Evolutionary conservation across 305 asterid species (phyloP), one percentile per base, ranked within the genome.

Genomic region (Ilex paraguariensis): DNA sequence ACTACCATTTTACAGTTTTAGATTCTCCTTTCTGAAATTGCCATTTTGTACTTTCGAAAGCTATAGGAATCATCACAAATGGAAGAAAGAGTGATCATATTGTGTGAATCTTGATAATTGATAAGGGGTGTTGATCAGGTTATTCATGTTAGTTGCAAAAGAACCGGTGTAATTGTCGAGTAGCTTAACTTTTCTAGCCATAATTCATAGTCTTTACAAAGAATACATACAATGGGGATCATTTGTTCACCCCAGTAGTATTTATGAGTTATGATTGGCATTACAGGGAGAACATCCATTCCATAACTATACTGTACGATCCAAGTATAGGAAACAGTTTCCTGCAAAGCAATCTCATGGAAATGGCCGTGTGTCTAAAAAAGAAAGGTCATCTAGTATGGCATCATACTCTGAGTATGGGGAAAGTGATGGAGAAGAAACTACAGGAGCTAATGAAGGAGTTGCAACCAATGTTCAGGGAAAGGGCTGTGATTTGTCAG

Each of bases 281-380:
- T 73, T 82, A 61, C 78, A 92, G 98, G 98, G 97, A 61, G 87
- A 85, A 40, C 94, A 90, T 75, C 98, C 98, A 52, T 92, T 92
- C 71, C 97, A 92, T 84, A 92, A 92, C 65, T 92, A 85, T 57
- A 92, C 98, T 14, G 64, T 90, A 64, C 81, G 96, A 70, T 66
- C 97, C 17, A 87, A 81, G 70, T 92, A 92, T 71, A 84, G 98
- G 78, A 90, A 73, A 65, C 70, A 51, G 3, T 48, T 53, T 42
- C 78, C 65, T 55, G 50, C 59, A 32, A 73, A 70, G 79, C 77
- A 61, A 66, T 65, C 61, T 52, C 59, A 71, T 28, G 68, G 51
- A 67, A 70, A 67, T 68, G 77, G 55, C 15, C 54, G 57, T 33
- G 56, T 55, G 46, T 57, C 73, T 11, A 77, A 66, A 70, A 73